phyloP scores from a whole-genome alignment of 306 rosid species.

The Corylus americana region DNA sequence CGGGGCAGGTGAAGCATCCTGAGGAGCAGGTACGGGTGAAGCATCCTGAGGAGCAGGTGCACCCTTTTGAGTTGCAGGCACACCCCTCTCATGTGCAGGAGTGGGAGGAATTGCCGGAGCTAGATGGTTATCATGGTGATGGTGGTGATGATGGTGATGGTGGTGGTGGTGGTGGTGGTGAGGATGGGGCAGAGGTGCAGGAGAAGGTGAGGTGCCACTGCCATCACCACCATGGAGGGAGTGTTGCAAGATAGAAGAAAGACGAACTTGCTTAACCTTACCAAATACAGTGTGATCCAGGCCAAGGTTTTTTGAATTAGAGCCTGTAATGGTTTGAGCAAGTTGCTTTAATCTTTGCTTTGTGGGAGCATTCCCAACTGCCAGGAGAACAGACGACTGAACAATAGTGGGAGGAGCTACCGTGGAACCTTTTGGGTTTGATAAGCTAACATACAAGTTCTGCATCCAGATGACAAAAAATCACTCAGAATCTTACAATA shows the following conservation, averaged over 20 bases:
- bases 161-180: constrained; percentile 49
- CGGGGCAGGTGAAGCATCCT: constrained; percentile 48
- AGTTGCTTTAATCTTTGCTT: constrained; percentile 70
- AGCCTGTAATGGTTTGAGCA: constrained; percentile 79
- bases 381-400: constrained; percentile 69
- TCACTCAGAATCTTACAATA: constrained; percentile 27
- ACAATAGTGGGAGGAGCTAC: constrained; percentile 65
- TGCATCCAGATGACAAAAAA: constrained; percentile 49
- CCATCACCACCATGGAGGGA: constrained; percentile 63
- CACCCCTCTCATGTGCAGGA: constrained; percentile 30
- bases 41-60: constrained; percentile 45
- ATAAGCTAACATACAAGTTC: constrained; percentile 65
- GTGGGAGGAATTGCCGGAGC: constrained; percentile 63
- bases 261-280: constrained; percentile 85
- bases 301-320: constrained; percentile 79
- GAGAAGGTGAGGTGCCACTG: constrained; percentile 46
- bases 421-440: constrained; percentile 78
- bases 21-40: constrained; percentile 55
- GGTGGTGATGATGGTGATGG: constrained; percentile 59
- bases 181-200: constrained; percentile 70
- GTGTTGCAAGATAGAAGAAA: constrained; percentile 71
- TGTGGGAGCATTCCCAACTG: constrained; percentile 66
- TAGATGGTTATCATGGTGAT: constrained; percentile 32
- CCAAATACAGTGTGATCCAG: constrained; percentile 85
- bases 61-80: constrained; percentile 37